These are phyloP conservation scores for Candida vartiovaarae DNA, from an alignment of 805 yeast species.

Conservation along the genomic window DNA sequence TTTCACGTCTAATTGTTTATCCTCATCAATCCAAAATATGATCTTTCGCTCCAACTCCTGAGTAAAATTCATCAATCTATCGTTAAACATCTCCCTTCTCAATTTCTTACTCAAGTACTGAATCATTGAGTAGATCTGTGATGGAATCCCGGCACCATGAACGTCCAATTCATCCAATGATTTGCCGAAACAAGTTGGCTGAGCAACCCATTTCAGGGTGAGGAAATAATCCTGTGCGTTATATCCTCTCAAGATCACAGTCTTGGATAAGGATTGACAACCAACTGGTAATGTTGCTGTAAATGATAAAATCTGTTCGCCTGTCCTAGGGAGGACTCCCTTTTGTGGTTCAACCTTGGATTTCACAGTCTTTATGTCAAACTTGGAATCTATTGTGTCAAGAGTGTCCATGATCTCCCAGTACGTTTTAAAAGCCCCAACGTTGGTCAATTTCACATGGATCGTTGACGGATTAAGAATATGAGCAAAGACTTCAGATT, in stretches of 20 bases:
- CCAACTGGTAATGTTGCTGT: conserved; percentile 23
- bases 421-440: conserved; percentile 28
- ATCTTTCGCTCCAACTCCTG: conserved; percentile 18
- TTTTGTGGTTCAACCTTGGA: conserved; percentile 19
- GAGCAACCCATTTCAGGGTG: conserved; percentile 21
- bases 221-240: conserved; percentile 27
- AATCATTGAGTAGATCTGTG: conserved; percentile 24
- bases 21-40: conserved; percentile 17
- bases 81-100: conserved; percentile 22
- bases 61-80: conserved; percentile 13
- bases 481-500: conserved; percentile 22
- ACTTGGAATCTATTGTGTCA: conserved; percentile 17
- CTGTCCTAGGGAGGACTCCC: conserved; percentile 26
- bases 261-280: conserved; percentile 16
- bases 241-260: conserved; percentile 23
- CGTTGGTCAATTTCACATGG: conserved; percentile 27
- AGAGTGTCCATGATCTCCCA: conserved; percentile 32
- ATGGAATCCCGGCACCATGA: conserved; percentile 25
- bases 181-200: conserved; percentile 25
- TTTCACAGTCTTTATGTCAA: conserved; percentile 15
- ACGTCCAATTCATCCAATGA: conserved; percentile 25
- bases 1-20: conserved; percentile 13
- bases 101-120: conserved; percentile 24
- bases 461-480: conserved; percentile 22
- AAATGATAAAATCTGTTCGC: conserved; percentile 17